Percentiles rank a stretch among this genome's conserved stretches.
Evolutionary conservation across 2,329 filamentous ascomycete genomes (phyloP).

Genomic region (Amauroascus niger): DNA sequence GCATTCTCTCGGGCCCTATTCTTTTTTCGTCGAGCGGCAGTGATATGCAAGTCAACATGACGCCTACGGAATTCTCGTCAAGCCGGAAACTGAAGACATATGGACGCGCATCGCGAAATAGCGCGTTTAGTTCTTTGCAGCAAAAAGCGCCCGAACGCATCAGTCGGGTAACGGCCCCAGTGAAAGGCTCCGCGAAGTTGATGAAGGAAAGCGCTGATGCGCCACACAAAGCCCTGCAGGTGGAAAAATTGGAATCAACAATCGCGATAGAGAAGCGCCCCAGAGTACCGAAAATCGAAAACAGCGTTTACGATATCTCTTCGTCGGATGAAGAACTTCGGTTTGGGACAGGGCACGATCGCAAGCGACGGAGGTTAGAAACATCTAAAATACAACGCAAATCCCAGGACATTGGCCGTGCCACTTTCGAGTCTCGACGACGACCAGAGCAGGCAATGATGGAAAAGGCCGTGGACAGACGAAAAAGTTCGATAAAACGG

Average conservation of each 20-base stretch:
- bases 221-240: not conserved
- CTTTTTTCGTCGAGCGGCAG: not conserved
- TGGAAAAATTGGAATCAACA: not conserved
- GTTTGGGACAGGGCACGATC: not conserved
- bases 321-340: constrained; percentile 24
- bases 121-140: not conserved
- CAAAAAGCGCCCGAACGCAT: not conserved
- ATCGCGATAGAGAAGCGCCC: not conserved
- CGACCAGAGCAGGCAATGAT: not conserved
- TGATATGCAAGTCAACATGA: constrained; percentile 1
- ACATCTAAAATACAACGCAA: constrained; percentile 5
- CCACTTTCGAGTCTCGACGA: not conserved
- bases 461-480: not conserved
- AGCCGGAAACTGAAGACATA: constrained; percentile 17
- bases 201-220: not conserved
- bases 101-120: constrained; percentile 14
- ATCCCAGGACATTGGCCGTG: constrained; percentile 1
- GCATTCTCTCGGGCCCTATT: not conserved
- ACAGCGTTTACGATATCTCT: constrained; percentile 22
- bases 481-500: not conserved
- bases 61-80: constrained; percentile 9
- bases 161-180: not conserved
- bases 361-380: constrained; percentile 17
- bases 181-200: not conserved
- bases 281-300: not conserved